Conservation (phyloP, 306 rosid species). For the Rubus parviflorus region DNA sequence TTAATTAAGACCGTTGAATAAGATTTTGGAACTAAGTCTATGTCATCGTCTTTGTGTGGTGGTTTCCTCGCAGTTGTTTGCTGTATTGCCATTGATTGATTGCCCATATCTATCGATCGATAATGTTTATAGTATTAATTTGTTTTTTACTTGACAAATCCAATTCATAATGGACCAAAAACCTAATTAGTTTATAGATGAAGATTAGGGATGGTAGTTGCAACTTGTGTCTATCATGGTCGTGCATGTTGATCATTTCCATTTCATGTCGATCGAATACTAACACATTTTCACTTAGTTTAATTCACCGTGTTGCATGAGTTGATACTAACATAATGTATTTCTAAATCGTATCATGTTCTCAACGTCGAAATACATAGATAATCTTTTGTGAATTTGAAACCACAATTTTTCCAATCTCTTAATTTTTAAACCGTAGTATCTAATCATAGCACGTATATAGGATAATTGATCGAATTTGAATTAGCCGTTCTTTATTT, state of each 20-base stretch:
- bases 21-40: neutral
- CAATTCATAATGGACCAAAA: neutral
- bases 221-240: neutral
- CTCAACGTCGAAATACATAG: neutral
- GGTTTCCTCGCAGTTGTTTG: constrained; percentile 1
- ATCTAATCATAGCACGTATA: neutral
- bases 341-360: neutral
- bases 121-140: neutral
- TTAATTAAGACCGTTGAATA: constrained; percentile 4
- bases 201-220: neutral
- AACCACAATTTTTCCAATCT: neutral
- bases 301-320: neutral
- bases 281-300: neutral
- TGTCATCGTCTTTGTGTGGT: constrained; percentile 3
- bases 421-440: neutral
- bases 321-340: neutral
- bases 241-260: neutral
- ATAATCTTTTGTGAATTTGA: neutral
- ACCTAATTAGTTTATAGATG: neutral
- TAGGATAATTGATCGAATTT: neutral
- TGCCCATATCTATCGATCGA: neutral
- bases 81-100: neutral
- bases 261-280: neutral
- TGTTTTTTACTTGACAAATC: neutral
- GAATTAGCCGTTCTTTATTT: neutral